Percentiles rank a stretch among this genome's conserved stretches.
Conservation (phyloP, 495 filamentous ascomycete species). For the Aspergillus nanangensis region DNA sequence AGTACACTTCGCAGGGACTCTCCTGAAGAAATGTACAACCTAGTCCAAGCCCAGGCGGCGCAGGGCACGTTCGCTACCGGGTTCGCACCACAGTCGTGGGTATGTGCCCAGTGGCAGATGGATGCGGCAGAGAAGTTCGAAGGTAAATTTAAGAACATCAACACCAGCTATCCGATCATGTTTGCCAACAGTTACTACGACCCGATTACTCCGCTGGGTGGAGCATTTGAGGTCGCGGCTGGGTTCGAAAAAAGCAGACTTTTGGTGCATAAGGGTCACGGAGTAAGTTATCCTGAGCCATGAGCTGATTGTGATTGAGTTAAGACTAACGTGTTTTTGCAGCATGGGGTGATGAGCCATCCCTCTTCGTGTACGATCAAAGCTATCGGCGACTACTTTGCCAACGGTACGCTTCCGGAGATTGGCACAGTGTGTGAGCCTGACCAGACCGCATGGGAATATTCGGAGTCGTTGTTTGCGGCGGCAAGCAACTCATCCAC, state of each 20-base stretch:
- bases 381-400: background rate
- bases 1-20: background rate
- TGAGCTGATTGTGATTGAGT: too few relatives aligned
- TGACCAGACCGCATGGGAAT: background rate
- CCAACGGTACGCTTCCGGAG: background rate
- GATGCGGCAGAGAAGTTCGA: background rate
- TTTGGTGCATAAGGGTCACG: slow-evolving; percentile 2
- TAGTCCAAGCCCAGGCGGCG: background rate
- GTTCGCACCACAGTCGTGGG: background rate
- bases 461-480: background rate
- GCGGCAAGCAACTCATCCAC: background rate
- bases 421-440: background rate
- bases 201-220: background rate
- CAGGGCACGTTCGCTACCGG: background rate
- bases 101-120: background rate
- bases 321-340: background rate
- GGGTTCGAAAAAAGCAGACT: background rate
- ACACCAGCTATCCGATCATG: background rate
- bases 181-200: background rate
- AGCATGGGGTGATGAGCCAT: background rate
- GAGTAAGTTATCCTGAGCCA: background rate
- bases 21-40: background rate
- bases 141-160: slow-evolving; percentile 1
- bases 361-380: background rate
- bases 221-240: background rate